Evolutionary conservation across 1,139 yeast species (phyloP).

Genomic region (Suhomyces coccinellae): DNA sequence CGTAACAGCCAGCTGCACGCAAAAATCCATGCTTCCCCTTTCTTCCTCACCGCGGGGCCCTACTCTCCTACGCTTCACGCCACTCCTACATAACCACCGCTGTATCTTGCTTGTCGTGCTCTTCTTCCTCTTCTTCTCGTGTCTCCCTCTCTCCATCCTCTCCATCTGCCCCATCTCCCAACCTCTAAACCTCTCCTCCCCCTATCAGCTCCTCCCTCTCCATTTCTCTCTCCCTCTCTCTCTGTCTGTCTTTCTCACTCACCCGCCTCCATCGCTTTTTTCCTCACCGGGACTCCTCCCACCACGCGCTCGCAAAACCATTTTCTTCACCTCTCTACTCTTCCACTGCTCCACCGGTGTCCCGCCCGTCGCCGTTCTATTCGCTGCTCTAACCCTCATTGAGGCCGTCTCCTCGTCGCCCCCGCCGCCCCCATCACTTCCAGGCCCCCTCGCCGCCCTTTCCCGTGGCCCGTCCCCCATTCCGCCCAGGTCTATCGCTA

Average conservation of each 20-base stretch:
- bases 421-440: not conserved
- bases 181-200: too few relatives aligned
- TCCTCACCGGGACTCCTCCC: constrained; percentile 6
- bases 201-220: too few relatives aligned
- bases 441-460: not conserved
- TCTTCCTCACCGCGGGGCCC: too few relatives aligned
- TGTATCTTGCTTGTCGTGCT: too few relatives aligned
- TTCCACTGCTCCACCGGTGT: constrained; percentile 1
- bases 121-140: not conserved
- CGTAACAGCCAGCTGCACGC: too few relatives aligned
- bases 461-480: not conserved
- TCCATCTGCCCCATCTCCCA: not conserved
- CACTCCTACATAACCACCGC: too few relatives aligned
- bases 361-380: not conserved
- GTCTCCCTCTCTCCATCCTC: not conserved
- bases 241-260: not conserved
- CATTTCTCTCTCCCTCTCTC: not conserved
- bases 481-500: not conserved
- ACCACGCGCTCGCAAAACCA: constrained; percentile 9
- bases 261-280: constrained; percentile 7
- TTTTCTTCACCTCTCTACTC: constrained; percentile 1
- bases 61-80: too few relatives aligned
- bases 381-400: not conserved
- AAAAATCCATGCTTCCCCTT: too few relatives aligned
- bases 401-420: not conserved